phyloP scores from a whole-genome alignment of 2,329 filamentous ascomycete species.

The Colletotrichum chrysophilum region DNA sequence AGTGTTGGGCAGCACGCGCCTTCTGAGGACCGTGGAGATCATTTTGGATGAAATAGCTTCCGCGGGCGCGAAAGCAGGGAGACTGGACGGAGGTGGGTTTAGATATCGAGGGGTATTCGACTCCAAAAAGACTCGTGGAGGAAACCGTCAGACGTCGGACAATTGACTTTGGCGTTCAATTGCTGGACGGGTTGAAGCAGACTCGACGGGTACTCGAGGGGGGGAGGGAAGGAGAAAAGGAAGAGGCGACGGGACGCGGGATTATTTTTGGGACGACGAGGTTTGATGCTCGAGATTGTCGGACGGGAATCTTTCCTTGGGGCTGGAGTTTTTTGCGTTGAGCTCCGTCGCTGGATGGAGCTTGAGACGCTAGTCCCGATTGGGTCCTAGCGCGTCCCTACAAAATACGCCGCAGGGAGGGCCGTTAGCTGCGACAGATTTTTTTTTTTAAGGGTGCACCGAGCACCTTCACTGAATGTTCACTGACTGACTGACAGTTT shows the following conservation, averaged over 20 bases:
- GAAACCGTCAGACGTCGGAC: conserved; percentile 14
- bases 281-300: conserved; percentile 30
- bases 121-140: neutral
- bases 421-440: conserved; percentile 4
- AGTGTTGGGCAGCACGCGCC: conserved; percentile 62
- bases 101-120: neutral
- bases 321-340: conserved; percentile 48
- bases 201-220: conserved; percentile 23
- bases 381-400: conserved; percentile 25
- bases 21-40: conserved; percentile 68
- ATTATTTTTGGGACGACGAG: conserved; percentile 34
- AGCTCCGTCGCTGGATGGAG: conserved; percentile 41
- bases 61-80: conserved; percentile 17
- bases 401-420: conserved; percentile 23
- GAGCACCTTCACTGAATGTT: neutral
- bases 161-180: conserved; percentile 16
- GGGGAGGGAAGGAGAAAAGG: neutral
- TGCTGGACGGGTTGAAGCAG: conserved; percentile 21
- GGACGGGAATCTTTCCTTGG: conserved; percentile 39
- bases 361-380: conserved; percentile 36
- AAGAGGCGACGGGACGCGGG: conserved; percentile 26
- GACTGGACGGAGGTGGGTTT: neutral
- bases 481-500: neutral
- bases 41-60: conserved; percentile 44
- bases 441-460: neutral